Conservation (phyloP, 129 eudicot species). For the Centella asiatica region DNA sequence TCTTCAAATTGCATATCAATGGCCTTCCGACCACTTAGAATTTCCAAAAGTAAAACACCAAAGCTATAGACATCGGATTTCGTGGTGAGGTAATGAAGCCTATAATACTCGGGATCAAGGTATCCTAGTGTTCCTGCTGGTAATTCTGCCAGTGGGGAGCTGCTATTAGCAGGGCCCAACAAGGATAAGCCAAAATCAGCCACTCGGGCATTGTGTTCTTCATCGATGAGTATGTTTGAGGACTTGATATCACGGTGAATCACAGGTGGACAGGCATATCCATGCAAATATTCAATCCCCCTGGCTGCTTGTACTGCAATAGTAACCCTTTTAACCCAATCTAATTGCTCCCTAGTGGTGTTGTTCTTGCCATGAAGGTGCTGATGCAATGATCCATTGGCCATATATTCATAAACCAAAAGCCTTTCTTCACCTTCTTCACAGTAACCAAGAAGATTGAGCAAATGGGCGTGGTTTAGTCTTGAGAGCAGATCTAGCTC, state of each 20-base stretch:
- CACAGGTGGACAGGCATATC: constrained; percentile 95
- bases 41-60: constrained; percentile 81
- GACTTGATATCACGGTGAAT: constrained; percentile 95
- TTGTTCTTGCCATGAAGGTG: constrained; percentile 72
- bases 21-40: constrained; percentile 76
- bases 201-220: constrained; percentile 93
- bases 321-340: constrained; percentile 90
- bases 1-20: constrained; percentile 85
- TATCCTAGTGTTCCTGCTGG: constrained; percentile 96
- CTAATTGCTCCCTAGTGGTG: constrained; percentile 41
- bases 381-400: constrained; percentile 78
- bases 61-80: constrained; percentile 89
- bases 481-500: constrained; percentile 83
- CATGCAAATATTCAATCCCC: constrained; percentile 86
- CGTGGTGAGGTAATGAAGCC: constrained; percentile 88
- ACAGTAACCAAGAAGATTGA: constrained; percentile 83
- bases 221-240: constrained; percentile 83
- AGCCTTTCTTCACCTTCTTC: constrained; percentile 92
- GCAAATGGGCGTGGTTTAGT: constrained; percentile 82
- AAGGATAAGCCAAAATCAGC: constrained; percentile 87
- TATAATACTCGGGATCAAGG: constrained; percentile 81
- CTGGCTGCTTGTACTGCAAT: constrained; percentile 94
- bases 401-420: constrained; percentile 88
- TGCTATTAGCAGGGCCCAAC: constrained; percentile 76
- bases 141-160: constrained; percentile 85